Conservation (phyloP, 495 filamentous ascomycete genomes). For the Aspergillus ostianus region DNA sequence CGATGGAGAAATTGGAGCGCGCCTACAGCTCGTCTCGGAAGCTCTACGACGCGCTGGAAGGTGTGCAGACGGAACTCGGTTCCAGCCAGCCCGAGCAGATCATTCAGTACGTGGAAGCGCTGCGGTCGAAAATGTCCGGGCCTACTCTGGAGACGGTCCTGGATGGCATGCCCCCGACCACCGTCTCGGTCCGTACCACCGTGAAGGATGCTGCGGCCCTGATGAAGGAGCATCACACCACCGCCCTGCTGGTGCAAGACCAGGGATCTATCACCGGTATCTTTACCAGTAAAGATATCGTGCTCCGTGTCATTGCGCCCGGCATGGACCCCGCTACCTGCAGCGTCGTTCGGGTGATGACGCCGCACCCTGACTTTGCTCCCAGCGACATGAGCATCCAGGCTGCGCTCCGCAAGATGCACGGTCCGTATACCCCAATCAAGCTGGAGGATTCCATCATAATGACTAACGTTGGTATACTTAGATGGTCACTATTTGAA, state of each 20-base stretch:
- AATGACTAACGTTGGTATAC: slow-evolving; percentile 18
- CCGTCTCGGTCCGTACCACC: slow-evolving; percentile 91
- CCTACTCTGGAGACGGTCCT: slow-evolving; percentile 94
- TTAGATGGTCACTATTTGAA: slow-evolving; percentile 97
- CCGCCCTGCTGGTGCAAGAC: slow-evolving; percentile 93
- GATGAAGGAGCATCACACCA: slow-evolving; percentile 99
- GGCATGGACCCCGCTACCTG: slow-evolving; percentile 92
- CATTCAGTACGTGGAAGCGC: slow-evolving; percentile 96
- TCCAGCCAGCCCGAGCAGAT: slow-evolving; percentile 97
- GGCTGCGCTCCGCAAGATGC: slow-evolving; percentile 97
- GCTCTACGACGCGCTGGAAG: slow-evolving; percentile 94
- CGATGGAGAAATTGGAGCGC: slow-evolving; percentile 98
- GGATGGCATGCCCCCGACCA: slow-evolving; percentile 86
- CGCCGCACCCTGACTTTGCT: slow-evolving; percentile 96
- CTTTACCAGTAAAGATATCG: slow-evolving; percentile 99
- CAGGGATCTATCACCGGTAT: slow-evolving; percentile 97
- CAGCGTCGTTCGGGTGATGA: slow-evolving; percentile 98
- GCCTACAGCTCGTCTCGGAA: slow-evolving; percentile 95
- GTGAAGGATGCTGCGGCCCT: slow-evolving; percentile 90
- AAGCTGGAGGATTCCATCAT: not conserved
- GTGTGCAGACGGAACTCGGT: slow-evolving; percentile 96
- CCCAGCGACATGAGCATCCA: slow-evolving; percentile 99
- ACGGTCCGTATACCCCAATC: slow-evolving; percentile 59
- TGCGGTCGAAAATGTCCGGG: slow-evolving; percentile 95
- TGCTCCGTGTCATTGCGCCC: slow-evolving; percentile 95